Percentiles rank a stretch among this genome's conserved stretches.
phyloP scores from a whole-genome alignment of 208 protist species.

The Lotmaria passim region DNA sequence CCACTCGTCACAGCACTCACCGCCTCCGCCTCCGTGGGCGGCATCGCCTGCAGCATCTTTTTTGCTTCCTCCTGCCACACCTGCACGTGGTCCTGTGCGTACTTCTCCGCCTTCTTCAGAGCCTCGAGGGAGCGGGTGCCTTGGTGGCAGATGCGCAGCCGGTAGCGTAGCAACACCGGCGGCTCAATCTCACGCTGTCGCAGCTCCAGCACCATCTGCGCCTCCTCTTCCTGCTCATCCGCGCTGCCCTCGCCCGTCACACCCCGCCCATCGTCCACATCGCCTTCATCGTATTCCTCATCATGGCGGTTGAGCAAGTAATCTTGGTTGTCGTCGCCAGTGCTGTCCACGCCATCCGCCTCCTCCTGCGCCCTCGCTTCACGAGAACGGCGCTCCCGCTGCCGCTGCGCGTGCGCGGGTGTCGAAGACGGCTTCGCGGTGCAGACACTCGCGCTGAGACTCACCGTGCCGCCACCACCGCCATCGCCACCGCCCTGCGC shows the following conservation, averaged over 20 bases:
- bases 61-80: slow-evolving; percentile 31
- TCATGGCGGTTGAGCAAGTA: background rate
- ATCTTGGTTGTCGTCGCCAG: background rate
- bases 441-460: slow-evolving; percentile 2
- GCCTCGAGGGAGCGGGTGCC: slow-evolving; percentile 32
- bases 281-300: background rate
- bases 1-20: slow-evolving; percentile 18
- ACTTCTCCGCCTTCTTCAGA: slow-evolving; percentile 31
- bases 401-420: too few relatives aligned
- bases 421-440: slow-evolving; percentile 6
- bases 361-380: too few relatives aligned
- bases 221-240: slow-evolving; percentile 11
- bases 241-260: background rate
- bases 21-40: slow-evolving; percentile 2
- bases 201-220: slow-evolving; percentile 25
- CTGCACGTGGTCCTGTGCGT: slow-evolving; percentile 27
- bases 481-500: background rate
- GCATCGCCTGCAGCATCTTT: slow-evolving; percentile 35
- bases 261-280: background rate
- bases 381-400: too few relatives aligned
- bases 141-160: slow-evolving; percentile 34
- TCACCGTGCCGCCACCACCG: background rate
- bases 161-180: slow-evolving; percentile 39
- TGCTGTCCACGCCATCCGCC: background rate
- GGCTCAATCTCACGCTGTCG: slow-evolving; percentile 39